Conservation (phyloP, 345 rosid species). For the Lepidium sativum region DNA sequence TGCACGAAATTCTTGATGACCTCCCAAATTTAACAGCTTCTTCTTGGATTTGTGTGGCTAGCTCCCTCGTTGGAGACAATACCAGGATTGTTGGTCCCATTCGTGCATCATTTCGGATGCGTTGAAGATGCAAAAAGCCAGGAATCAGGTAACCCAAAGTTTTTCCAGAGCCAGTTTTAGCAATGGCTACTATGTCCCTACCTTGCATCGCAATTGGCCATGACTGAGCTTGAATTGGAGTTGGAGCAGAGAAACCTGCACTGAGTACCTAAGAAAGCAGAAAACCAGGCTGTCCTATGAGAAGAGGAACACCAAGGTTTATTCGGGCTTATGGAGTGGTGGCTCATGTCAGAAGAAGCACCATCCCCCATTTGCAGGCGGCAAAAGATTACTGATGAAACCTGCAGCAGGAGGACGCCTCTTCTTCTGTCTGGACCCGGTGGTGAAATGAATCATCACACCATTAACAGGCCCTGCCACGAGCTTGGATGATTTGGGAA, state of each 20-base stretch:
- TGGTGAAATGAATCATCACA: conserved; percentile 75
- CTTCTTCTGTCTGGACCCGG: conserved; percentile 54
- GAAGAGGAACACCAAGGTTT: conserved; percentile 44
- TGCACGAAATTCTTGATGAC: conserved; percentile 82
- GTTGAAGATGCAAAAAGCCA: conserved; percentile 76
- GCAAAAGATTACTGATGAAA: conserved; percentile 71
- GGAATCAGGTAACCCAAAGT: conserved; percentile 92
- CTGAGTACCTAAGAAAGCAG: conserved; percentile 75
- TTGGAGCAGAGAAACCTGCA: conserved; percentile 94
- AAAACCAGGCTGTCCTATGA: conserved; percentile 51
- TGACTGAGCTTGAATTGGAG: conserved; percentile 99
- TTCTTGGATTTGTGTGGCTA: conserved; percentile 92
- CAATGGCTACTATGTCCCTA: conserved; percentile 92
- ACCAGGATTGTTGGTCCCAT: conserved; percentile 92
- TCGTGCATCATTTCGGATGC: conserved; percentile 50
- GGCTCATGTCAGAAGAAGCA: conserved; percentile 89
- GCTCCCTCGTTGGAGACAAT: conserved; percentile 93
- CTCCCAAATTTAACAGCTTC: conserved; percentile 92
- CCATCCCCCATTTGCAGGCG: conserved; percentile 83
- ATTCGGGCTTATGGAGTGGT: conserved; percentile 30
- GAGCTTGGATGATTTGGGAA: conserved; percentile 58
- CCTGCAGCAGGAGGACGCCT: conserved; percentile 86
- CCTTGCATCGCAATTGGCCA: conserved; percentile 94
- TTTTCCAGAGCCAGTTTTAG: conserved; percentile 97
- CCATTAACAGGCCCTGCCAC: conserved; percentile 77